Base-by-base conservation (phyloP, 75 land plant genomes). In the Isoetes taiwanensis region DNA sequence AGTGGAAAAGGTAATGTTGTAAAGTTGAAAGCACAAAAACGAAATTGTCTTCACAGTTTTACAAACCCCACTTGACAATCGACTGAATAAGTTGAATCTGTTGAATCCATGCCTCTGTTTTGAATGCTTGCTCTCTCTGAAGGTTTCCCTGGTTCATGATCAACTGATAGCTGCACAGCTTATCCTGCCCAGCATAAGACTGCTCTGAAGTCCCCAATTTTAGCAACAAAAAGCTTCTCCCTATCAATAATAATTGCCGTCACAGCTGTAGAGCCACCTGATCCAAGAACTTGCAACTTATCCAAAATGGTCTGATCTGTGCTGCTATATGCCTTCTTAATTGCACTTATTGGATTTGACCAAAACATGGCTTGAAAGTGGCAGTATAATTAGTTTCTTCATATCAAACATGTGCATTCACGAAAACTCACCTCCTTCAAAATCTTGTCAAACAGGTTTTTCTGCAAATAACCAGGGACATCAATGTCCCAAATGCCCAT, bases 1-100 rank as follows among this genome's bases (percentile, higher is more conserved):
- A n/a, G n/a, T n/a, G n/a, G n/a, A n/a, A n/a, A n/a, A n/a, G n/a
- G n/a, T n/a, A n/a, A n/a, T n/a, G n/a, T n/a, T n/a, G n/a, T n/a
- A n/a, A n/a, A n/a, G n/a, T n/a, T n/a, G n/a, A n/a, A n/a, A n/a
- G n/a, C n/a, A n/a, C n/a, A n/a, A n/a, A n/a, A n/a, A n/a, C n/a
- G n/a, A n/a, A n/a, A n/a, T n/a, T n/a, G n/a, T n/a, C n/a, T n/a
- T n/a, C n/a, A n/a, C n/a, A n/a, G n/a, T n/a, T n/a, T n/a, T n/a
- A n/a, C n/a, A n/a, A n/a, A 1, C 39, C 5, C 25, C 55, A 86
- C 87, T 90, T 57, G 95, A 85, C 55, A 88, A 33, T 16, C 23
- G 60, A 24, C 82, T 61, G 14, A 88, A 89, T 72, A 81, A 77
- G 19, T 90, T n/a, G n/a, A n/a, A n/a, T n/a, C n/a, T n/a, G n/a